These are phyloP conservation scores for Exobasidium cylindrosporum DNA, from an alignment of 1,284 basidiomycete genomes.

Conservation along the genomic window DNA sequence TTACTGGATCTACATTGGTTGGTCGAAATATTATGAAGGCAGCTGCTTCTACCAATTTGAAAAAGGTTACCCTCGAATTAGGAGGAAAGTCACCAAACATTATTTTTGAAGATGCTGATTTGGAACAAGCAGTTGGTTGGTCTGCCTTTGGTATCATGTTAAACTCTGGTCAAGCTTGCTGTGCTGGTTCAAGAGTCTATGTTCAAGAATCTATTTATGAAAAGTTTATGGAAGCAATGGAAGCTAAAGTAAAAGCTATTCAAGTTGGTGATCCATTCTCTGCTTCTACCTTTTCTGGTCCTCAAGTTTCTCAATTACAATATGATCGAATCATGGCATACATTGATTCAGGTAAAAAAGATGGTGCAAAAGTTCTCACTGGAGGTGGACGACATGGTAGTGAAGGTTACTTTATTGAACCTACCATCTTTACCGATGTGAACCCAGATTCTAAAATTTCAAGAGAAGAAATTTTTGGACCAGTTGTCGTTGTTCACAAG, in stretches of 20 bases:
- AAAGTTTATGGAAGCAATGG: constrained; percentile 20
- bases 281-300: constrained; percentile 71
- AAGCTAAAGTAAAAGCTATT: constrained; percentile 51
- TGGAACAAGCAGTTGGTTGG: constrained; percentile 46
- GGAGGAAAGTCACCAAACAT: constrained; percentile 86
- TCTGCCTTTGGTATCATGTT: constrained; percentile 27
- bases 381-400: constrained; percentile 73
- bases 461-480: constrained; percentile 86
- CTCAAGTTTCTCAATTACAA: constrained; percentile 75
- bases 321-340: constrained; percentile 58
- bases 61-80: constrained; percentile 60
- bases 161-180: constrained; percentile 31
- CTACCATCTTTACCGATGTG: constrained; percentile 60
- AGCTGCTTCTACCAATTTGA: constrained; percentile 20
- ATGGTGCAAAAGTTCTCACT: constrained; percentile 70
- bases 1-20: constrained; percentile 28
- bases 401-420: constrained; percentile 62
- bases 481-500: constrained; percentile 65
- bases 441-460: constrained; percentile 79
- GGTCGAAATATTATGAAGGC: constrained; percentile 20
- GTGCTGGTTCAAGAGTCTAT: constrained; percentile 32
- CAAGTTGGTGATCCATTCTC: constrained; percentile 79
- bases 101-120: constrained; percentile 69
- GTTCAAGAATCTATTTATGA: constrained; percentile 32
- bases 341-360: constrained; percentile 78